phyloP scores from a whole-genome alignment of 139 green algal genomes.

The Eudorina sp. region DNA sequence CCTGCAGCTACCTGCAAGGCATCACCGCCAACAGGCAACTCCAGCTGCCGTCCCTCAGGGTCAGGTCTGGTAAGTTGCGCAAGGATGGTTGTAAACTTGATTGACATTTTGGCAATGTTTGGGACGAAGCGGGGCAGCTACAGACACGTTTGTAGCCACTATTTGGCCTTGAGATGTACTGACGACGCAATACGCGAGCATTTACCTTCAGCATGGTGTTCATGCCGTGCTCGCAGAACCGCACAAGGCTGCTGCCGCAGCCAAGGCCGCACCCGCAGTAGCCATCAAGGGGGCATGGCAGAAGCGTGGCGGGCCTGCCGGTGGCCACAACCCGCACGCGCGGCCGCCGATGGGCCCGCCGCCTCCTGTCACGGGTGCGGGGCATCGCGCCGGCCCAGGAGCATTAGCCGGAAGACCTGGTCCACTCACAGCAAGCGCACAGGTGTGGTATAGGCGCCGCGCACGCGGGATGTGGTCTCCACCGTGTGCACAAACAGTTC shows the following conservation, averaged over 20 bases:
- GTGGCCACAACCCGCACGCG: background rate
- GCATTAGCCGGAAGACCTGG: background rate
- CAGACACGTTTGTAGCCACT: too few species aligned
- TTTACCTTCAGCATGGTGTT: too few species aligned
- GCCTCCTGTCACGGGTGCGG: background rate
- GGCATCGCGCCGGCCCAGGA: background rate
- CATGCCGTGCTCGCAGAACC: too few species aligned
- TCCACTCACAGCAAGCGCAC: background rate
- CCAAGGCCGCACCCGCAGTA: background rate
- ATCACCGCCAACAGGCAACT: background rate
- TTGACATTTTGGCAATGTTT: too few species aligned
- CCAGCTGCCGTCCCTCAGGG: background rate
- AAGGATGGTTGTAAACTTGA: too few species aligned
- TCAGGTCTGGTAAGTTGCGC: background rate
- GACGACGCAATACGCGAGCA: too few species aligned
- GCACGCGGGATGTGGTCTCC: too few species aligned
- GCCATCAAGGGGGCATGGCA: constrained; percentile 17
- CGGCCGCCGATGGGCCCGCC: constrained; percentile 12
- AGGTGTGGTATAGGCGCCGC: too few species aligned
- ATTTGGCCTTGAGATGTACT: too few species aligned
- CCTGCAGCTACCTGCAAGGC: background rate
- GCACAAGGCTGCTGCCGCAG: background rate
- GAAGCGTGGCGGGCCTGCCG: background rate
- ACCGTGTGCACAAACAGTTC: too few species aligned
- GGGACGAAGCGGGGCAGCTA: too few species aligned